These are phyloP conservation scores for Lagenidium giganteum DNA, from an alignment of 352 stramenopile species.

Conservation along the genomic window DNA sequence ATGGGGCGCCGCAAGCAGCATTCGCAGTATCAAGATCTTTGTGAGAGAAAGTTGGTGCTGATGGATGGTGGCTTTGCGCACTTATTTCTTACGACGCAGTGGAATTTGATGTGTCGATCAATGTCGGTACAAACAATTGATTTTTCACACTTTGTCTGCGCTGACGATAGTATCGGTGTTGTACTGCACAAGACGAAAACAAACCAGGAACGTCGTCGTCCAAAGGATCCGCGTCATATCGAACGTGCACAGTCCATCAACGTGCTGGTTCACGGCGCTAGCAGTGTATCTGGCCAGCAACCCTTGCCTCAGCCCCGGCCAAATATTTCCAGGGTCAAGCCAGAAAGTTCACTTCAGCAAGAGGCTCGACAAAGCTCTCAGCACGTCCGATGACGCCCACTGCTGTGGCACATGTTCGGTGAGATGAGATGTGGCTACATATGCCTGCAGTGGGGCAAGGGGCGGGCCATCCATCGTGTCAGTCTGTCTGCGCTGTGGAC, in stretches of 20 bases:
- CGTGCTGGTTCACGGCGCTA: constrained; percentile 4
- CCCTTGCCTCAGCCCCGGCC: neutral
- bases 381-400: neutral
- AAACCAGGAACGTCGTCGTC: constrained; percentile 10
- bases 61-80: constrained; percentile 15
- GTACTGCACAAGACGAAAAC: constrained; percentile 20
- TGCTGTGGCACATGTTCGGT: constrained; percentile 8
- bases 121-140: constrained; percentile 16
- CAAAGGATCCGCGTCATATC: constrained; percentile 12
- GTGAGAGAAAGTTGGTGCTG: too few relatives aligned
- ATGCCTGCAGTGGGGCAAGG: constrained; percentile 8
- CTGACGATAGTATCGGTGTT: constrained; percentile 12
- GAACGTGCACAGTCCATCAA: constrained; percentile 1
- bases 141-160: constrained; percentile 5
- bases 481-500: constrained; percentile 11
- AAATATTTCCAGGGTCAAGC: neutral
- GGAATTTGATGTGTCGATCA: constrained; percentile 25
- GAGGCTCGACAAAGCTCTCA: neutral
- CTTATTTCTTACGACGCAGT: constrained; percentile 17
- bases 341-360: constrained; percentile 1
- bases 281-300: constrained; percentile 5
- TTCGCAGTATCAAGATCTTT: too few relatives aligned
- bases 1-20: neutral
- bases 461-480: constrained; percentile 7
- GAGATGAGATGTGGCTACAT: constrained; percentile 9